Evolutionary conservation across 2,329 filamentous ascomycete genomes (phyloP).

Genomic region (Pseudogymnoascus sp.): DNA sequence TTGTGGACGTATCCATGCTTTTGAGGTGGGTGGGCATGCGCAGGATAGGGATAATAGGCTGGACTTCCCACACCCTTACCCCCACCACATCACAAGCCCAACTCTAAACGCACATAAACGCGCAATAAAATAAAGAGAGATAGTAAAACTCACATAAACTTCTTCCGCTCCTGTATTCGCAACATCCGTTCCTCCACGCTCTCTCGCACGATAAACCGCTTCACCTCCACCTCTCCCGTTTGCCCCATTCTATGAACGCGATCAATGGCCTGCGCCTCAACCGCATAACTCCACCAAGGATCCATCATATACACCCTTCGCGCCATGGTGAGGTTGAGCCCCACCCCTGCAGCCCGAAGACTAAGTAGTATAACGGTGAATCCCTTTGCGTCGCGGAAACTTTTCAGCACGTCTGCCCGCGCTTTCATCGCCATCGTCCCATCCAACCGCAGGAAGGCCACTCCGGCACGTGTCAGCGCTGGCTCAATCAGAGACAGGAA

Average conservation of each 20-base stretch:
- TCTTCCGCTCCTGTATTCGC: constrained; percentile 88
- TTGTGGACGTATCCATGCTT: not conserved
- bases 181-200: constrained; percentile 97
- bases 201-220: constrained; percentile 78
- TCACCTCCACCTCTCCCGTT: constrained; percentile 75
- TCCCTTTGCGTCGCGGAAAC: constrained; percentile 58
- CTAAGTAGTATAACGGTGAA: constrained; percentile 76
- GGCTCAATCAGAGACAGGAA: constrained; percentile 89
- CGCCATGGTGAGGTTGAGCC: constrained; percentile 84
- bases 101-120: constrained; percentile 23
- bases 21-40: not conserved
- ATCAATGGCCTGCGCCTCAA: constrained; percentile 96
- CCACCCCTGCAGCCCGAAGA: constrained; percentile 84
- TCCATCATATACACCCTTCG: constrained; percentile 98
- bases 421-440: constrained; percentile 83
- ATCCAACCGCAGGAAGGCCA: constrained; percentile 81
- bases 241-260: constrained; percentile 97
- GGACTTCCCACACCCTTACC: not conserved
- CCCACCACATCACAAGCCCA: constrained; percentile 9
- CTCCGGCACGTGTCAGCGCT: constrained; percentile 63
- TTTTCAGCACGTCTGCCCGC: constrained; percentile 67
- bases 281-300: constrained; percentile 97
- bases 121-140: constrained; percentile 12
- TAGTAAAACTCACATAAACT: constrained; percentile 68
- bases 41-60: not conserved